These are phyloP conservation scores for Amanita fuliginea DNA, from an alignment of 768 basidiomycete genomes.

Conservation along the genomic window DNA sequence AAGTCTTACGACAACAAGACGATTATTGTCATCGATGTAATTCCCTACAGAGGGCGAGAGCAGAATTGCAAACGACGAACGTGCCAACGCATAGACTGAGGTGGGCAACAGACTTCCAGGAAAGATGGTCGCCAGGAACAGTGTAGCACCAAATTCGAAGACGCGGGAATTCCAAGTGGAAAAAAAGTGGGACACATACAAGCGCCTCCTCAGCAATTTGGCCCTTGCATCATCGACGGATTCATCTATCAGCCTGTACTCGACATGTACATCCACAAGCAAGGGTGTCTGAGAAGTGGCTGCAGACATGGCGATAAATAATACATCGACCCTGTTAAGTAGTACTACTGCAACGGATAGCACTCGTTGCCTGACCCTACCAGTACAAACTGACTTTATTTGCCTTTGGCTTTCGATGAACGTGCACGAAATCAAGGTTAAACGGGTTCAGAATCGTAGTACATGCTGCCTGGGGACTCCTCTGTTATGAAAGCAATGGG, in stretches of 20 bases:
- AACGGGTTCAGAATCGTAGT: neutral
- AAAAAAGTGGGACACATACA: constrained; percentile 18
- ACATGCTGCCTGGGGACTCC: neutral
- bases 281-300: neutral
- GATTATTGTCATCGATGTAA: constrained; percentile 13
- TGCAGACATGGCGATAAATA: neutral
- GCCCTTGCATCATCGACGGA: no score
- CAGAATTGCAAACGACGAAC: constrained; percentile 12
- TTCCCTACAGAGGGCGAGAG: constrained; percentile 14
- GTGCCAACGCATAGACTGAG: constrained; percentile 16
- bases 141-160: constrained; percentile 19
- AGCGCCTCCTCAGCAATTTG: constrained; percentile 1
- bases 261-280: neutral
- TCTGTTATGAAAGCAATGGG: neutral
- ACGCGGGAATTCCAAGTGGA: constrained; percentile 20
- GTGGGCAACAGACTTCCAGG: constrained; percentile 16
- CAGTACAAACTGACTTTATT: neutral
- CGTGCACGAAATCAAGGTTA: neutral
- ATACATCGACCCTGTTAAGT: neutral
- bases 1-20: constrained; percentile 14
- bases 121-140: constrained; percentile 15
- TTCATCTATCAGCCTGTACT: no score
- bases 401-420: neutral
- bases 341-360: no score
- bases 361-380: no score